Evolutionary conservation across 78 protist genomes (phyloP).

Genomic region (Dictyostelium purpureum): DNA sequence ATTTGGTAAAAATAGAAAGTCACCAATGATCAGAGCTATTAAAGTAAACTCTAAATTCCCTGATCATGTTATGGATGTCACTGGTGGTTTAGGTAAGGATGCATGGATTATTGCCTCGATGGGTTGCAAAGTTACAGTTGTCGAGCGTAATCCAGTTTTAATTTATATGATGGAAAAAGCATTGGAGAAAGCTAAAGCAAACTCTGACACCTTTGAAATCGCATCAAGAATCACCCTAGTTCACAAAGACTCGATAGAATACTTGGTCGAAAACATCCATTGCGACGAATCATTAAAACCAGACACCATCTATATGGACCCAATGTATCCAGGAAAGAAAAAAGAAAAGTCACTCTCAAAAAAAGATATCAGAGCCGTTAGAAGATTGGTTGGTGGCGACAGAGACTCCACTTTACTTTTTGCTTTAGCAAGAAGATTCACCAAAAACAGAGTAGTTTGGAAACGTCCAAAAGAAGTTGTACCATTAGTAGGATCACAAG

Average conservation of each 20-base stretch:
- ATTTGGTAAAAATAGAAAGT: neutral
- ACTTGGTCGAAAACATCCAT: neutral
- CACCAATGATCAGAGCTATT: slow-evolving; percentile 47
- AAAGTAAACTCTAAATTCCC: neutral
- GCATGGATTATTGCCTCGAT: slow-evolving; percentile 53
- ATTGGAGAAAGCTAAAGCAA: slow-evolving; percentile 4
- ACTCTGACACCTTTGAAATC: neutral
- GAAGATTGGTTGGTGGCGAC: slow-evolving; percentile 53
- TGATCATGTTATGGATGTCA: slow-evolving; percentile 9
- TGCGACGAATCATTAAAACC: neutral
- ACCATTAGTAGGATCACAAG: neutral
- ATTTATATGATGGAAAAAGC: neutral
- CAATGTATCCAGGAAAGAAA: slow-evolving; percentile 61
- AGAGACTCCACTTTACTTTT: slow-evolving; percentile 41
- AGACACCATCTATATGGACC: slow-evolving; percentile 70
- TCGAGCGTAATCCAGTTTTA: slow-evolving; percentile 67
- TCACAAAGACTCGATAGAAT: slow-evolving; percentile 39
- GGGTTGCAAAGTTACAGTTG: slow-evolving; percentile 23
- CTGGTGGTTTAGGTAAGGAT: slow-evolving; percentile 76
- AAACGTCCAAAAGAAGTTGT: slow-evolving; percentile 37
- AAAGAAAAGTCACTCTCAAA: slow-evolving; percentile 30
- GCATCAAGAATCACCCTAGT: slow-evolving; percentile 38
- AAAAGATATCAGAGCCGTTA: slow-evolving; percentile 47
- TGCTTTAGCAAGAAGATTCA: slow-evolving; percentile 39
- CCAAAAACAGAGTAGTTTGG: slow-evolving; percentile 41